Evolutionary conservation across 2,329 filamentous ascomycete genomes (phyloP).

Genomic region (Epicoccum sorghinum): DNA sequence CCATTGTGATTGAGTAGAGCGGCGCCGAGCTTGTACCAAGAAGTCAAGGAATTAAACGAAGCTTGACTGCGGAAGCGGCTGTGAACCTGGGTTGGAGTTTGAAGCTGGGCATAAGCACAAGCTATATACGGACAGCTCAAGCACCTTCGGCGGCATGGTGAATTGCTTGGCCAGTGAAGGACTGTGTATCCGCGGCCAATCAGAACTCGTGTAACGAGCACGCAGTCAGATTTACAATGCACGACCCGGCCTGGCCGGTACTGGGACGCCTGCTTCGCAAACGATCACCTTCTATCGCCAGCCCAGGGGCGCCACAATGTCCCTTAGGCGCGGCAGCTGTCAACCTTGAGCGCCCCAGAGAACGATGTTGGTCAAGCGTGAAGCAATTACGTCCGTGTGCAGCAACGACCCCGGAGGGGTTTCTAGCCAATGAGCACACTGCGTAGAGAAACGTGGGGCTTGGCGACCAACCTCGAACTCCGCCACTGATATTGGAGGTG

Average conservation of each 20-base stretch:
- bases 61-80: constrained; percentile 12
- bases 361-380: constrained; percentile 13
- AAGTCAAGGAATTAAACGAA: constrained; percentile 21
- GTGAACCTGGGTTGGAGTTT: constrained; percentile 8
- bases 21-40: constrained; percentile 25
- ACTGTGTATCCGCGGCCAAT: background rate
- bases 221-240: constrained; percentile 12
- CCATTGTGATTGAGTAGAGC: constrained; percentile 20
- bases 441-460: constrained; percentile 12
- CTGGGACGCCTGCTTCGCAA: constrained; percentile 2
- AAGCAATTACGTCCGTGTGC: constrained; percentile 10
- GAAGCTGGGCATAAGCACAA: constrained; percentile 15
- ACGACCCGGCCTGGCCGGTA: constrained; percentile 8
- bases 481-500: constrained; percentile 1
- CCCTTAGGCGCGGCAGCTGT: constrained; percentile 10
- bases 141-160: constrained; percentile 2
- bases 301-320: constrained; percentile 12
- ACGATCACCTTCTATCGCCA: constrained; percentile 3
- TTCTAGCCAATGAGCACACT: constrained; percentile 5
- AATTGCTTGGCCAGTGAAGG: constrained; percentile 12
- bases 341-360: constrained; percentile 6
- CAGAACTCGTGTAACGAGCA: constrained; percentile 10
- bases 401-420: background rate
- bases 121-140: constrained; percentile 14
- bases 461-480: background rate